These are phyloP conservation scores for Malus hybrid DNA, from an alignment of 331 rosid genomes.

Conservation along the genomic window DNA sequence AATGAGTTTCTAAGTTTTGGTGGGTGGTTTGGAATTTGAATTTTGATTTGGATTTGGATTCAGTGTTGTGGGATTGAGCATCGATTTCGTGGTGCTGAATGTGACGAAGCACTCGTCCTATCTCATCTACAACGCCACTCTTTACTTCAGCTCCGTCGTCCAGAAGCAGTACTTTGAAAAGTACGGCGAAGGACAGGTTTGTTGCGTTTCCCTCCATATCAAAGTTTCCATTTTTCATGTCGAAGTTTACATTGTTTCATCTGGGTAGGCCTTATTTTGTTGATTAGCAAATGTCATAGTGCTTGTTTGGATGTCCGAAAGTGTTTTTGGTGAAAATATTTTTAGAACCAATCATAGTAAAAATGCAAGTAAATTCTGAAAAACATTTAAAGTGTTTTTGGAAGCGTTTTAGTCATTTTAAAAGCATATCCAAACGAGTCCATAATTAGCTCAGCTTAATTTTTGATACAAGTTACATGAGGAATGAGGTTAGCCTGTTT, in stretches of 20 bases:
- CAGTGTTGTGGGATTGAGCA: conserved; percentile 82
- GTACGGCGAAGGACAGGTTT: conserved; percentile 66
- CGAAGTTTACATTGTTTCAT: not conserved
- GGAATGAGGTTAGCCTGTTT: no score
- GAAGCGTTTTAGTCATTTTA: no score
- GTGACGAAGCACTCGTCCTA: conserved; percentile 59
- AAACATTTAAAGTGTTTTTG: no score
- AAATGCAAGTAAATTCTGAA: no score
- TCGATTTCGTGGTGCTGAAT: conserved; percentile 63
- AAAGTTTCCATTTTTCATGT: not conserved
- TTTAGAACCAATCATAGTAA: no score
- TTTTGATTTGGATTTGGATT: not conserved
- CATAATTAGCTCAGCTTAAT: no score
- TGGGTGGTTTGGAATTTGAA: not conserved
- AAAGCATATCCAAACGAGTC: accelerated
- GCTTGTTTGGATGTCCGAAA: no score
- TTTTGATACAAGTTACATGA: no score
- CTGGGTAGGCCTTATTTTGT: no score
- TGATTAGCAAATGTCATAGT: no score
- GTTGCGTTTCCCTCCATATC: not conserved
- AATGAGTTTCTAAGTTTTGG: not conserved
- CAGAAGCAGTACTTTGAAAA: conserved; percentile 63
- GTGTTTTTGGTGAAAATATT: no score
- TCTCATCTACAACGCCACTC: conserved; percentile 70
- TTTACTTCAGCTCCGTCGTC: conserved; percentile 60